A percentile compares a stretch with the other conserved stretches of the same genome.
Conservation (phyloP, 192 early-diverging fungal species). For the Geranomyces variabilis region DNA sequence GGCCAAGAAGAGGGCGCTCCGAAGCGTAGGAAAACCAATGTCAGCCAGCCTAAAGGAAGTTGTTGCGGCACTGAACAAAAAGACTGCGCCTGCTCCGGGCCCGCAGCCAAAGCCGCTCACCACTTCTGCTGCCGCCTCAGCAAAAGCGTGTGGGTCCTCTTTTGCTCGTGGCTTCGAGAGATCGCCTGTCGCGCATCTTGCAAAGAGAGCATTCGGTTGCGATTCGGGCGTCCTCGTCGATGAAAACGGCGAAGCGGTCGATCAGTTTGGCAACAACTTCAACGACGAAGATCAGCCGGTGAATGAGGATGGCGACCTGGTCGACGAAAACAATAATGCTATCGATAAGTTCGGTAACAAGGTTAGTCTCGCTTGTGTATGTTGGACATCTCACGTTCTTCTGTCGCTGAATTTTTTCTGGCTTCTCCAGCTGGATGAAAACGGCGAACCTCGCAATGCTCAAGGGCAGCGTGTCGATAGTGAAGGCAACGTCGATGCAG, state of each 20-base stretch:
- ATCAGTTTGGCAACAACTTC: slow-evolving; percentile 10
- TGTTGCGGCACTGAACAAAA: no score
- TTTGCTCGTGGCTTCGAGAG: no score
- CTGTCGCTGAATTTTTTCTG: no score
- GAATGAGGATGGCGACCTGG: background rate
- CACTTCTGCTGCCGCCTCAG: no score
- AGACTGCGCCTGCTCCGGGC: no score
- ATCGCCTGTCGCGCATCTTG: background rate
- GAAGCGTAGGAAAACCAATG: no score
- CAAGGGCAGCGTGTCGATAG: background rate
- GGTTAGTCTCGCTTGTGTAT: background rate
- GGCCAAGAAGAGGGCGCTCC: no score
- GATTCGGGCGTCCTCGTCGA: background rate
- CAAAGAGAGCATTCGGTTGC: background rate
- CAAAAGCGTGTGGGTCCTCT: no score
- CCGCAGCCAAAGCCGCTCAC: no score
- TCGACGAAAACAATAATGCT: slow-evolving; percentile 5
- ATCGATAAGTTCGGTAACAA: background rate
- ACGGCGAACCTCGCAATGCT: slow-evolving; percentile 1
- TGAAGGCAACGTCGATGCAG: slow-evolving; percentile 7
- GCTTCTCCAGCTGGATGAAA: slow-evolving; percentile 6
- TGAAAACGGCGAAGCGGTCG: background rate
- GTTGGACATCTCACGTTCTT: no score
- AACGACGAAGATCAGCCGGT: slow-evolving; percentile 3
- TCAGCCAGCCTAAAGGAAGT: no score